Evolutionary conservation across 352 stramenopile genomes (phyloP), one percentile per base, ranked within the genome.

Genomic region (Aphanomyces astaci): DNA sequence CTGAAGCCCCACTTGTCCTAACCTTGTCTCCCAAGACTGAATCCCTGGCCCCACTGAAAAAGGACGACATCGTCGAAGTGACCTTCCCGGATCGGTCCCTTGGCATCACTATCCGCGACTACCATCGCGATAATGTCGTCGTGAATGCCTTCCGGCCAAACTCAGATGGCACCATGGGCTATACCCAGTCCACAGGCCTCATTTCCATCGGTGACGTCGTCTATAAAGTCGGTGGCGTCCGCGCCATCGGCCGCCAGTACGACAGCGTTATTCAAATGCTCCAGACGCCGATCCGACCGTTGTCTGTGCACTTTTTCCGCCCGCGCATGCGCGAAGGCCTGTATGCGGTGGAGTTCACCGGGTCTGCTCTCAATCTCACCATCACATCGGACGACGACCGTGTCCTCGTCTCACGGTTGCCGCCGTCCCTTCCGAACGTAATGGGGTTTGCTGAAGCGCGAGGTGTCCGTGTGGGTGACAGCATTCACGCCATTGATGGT

Each of bases 251-350:
- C 4, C 79, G 84, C 45, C 88, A 76, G 73, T 94, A 92, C 71
- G 85, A 94, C 59, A 84, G 78, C 13, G 80, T 92, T 48, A 83
- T 94, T 46, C 84, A 94, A 69, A 94, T 94, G 85, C 80, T 94
- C 15, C 83, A 94, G 75, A 89, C 79, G 9, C 82, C 79, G n/a
- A 80, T 80, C 11, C 80, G 85, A 1, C 85, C 85, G 30, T 71
- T 94, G 1, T 71, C 76, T 39, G 89, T 94, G 68, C 83, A 94
- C 70, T 94, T 91, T 66, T 94, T 91, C 71, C 85, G 85, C 7
- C 85, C 85, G 2, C 82, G 90, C 56, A 70, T 73, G 36, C 85
- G 85, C 43, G 81, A 94, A n/a, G 85, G 85, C 2, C 75, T 94
- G 43, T 90, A 88, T 63, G 85, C 85, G 19, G 85, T 94, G 52